Evolutionary conservation across 768 basidiomycete species (phyloP), one percentile per base, ranked within the genome.

Genomic region (Naematelia encephala): DNA sequence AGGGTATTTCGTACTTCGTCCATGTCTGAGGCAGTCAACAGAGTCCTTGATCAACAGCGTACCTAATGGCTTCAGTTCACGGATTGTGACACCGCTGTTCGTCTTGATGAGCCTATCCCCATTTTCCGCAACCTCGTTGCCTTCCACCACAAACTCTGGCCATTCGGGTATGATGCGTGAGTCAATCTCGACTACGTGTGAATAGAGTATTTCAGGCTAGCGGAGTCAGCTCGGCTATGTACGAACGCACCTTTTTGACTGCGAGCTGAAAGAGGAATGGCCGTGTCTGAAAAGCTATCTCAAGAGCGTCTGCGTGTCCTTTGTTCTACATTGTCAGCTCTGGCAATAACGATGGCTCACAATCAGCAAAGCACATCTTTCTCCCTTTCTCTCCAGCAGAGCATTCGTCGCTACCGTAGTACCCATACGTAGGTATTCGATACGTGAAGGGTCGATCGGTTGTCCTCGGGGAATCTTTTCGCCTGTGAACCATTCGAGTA

Each of bases 231-330:
- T 4, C n/a, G 4, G 44, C 23, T 19, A 46, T 14, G 5, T n/a
- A 16, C 44, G 11, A n/a, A 42, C 44, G 5, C 44, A 46, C 44
- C 63, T 48, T 61, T 62, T 46, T 46, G 14, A 46, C 44, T 66
- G 93, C 88, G 21, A 97, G 82, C 75, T 94, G 91, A 67, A 97
- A 96, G 64, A 96, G 92, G 70, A 84, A 86, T 1, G 93, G 91
- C n/a, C 91, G 87, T 16, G 89, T 87, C 74, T 96, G 93, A 75
- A 91, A 93, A 4, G 90, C 90, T 62, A 79, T 80, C 54, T 84
- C 76, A 11, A 55, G 44, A 25, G 53, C 53, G 19, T 48, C 58
- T 56, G 25, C 22, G 27, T 39, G 26, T 26, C 52, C 52, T 25
- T 30, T 22, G 25, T 14, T 44, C 49, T 51, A 1, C 23, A 39